A percentile compares a stretch with the other conserved stretches of the same genome.
phyloP scores from a whole-genome alignment of 805 yeast genomes.

The Lachancea lanzarotensis region DNA sequence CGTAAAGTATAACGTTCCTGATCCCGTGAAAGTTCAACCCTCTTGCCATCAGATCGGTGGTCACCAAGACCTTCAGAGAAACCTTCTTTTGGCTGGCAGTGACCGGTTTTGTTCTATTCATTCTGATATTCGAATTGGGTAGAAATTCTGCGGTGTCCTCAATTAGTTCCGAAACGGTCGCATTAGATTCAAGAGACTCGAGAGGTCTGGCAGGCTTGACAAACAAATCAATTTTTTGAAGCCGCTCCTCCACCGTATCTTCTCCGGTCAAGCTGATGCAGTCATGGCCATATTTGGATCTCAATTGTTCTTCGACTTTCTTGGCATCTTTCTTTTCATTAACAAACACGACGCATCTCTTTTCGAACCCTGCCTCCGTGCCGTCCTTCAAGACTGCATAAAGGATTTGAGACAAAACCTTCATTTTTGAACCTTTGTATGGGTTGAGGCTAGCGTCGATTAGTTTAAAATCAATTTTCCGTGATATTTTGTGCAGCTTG shows the following conservation, averaged over 20 bases:
- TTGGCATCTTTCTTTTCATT: slow-evolving; percentile 63
- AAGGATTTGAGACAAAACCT: slow-evolving; percentile 82
- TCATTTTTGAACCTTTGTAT: slow-evolving; percentile 72
- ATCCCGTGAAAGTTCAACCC: slow-evolving; percentile 83
- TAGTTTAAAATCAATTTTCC: slow-evolving; percentile 60
- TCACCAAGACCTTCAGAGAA: slow-evolving; percentile 61
- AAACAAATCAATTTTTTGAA: slow-evolving; percentile 51
- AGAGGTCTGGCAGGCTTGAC: slow-evolving; percentile 50
- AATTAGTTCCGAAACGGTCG: slow-evolving; percentile 2
- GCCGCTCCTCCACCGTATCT: slow-evolving; percentile 55
- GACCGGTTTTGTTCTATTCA: slow-evolving; percentile 8
- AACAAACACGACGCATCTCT: slow-evolving; percentile 79
- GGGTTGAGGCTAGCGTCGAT: slow-evolving; percentile 76
- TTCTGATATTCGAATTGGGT: slow-evolving; percentile 10
- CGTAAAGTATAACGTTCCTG: slow-evolving; percentile 75
- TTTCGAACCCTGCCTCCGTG: slow-evolving; percentile 66
- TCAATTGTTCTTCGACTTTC: slow-evolving; percentile 50
- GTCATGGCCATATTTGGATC: slow-evolving; percentile 45
- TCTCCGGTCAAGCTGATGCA: slow-evolving; percentile 63
- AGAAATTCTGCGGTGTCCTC: background rate
- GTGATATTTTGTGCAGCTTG: slow-evolving; percentile 76
- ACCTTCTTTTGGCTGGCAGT: slow-evolving; percentile 25
- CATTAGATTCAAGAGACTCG: slow-evolving; percentile 19
- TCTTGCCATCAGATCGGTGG: slow-evolving; percentile 85
- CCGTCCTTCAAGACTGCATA: slow-evolving; percentile 82